Evolutionary conservation across 352 stramenopile genomes (phyloP).

Genomic region (Peronosclerospora sorghi): DNA sequence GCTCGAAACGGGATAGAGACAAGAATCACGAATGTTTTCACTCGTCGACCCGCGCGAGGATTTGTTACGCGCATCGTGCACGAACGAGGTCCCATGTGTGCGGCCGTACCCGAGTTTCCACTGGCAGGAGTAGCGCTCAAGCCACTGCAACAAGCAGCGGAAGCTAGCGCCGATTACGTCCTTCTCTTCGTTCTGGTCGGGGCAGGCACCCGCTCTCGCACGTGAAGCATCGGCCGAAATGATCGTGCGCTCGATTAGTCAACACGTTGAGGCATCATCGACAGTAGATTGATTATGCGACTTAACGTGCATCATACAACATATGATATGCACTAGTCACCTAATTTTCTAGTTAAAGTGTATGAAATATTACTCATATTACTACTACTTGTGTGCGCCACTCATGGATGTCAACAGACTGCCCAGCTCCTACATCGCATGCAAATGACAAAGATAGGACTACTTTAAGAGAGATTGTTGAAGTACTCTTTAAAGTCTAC

Average conservation of each 20-base stretch:
- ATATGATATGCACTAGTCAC: no score
- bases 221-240: slow-evolving; percentile 12
- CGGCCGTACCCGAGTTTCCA: slow-evolving; percentile 14
- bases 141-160: slow-evolving; percentile 4
- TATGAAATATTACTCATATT: no score
- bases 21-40: slow-evolving; percentile 24
- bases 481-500: no score
- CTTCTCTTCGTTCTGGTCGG: slow-evolving; percentile 24
- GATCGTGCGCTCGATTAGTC: slow-evolving; percentile 15
- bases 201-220: slow-evolving; percentile 14
- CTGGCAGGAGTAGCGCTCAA: slow-evolving; percentile 10
- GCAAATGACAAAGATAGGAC: no score
- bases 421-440: no score
- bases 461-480: no score
- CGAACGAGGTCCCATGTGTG: slow-evolving; percentile 22
- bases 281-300: no score
- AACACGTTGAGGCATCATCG: slow-evolving; percentile 7
- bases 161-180: slow-evolving; percentile 2
- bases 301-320: no score
- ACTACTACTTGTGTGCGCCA: no score
- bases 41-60: slow-evolving; percentile 31
- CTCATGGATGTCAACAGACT: no score
- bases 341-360: no score
- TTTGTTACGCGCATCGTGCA: slow-evolving; percentile 29
- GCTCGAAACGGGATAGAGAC: slow-evolving; percentile 23